A percentile compares a stretch with the other conserved stretches of the same genome.
Conservation (phyloP, 129 eudicot species). For the Chrysanthemum lavandulifolium region DNA sequence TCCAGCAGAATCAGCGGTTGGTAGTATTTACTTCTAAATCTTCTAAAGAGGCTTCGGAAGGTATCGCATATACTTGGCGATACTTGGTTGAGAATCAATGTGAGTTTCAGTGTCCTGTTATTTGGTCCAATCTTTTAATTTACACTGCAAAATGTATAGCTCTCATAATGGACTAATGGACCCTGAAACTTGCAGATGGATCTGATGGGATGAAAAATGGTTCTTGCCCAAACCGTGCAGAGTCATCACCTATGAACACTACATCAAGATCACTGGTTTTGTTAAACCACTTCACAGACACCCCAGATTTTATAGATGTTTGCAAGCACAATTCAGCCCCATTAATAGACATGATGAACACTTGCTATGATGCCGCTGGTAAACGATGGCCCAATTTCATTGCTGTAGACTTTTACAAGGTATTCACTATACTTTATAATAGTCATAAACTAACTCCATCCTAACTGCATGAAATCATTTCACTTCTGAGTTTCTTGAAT, state of each 20-base stretch:
- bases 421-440: constrained; percentile 24
- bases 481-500: background rate
- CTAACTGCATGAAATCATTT: background rate
- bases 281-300: constrained; percentile 72
- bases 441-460: background rate
- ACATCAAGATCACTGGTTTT: constrained; percentile 71
- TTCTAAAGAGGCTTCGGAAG: constrained; percentile 81
- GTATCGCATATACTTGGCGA: constrained; percentile 87
- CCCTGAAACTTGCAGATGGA: constrained; percentile 63
- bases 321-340: constrained; percentile 90
- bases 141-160: background rate
- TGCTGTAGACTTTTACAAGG: constrained; percentile 91
- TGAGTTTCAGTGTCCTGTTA: constrained; percentile 32
- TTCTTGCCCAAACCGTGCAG: constrained; percentile 89
- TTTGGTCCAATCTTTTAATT: background rate
- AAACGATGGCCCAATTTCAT: constrained; percentile 90
- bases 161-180: constrained; percentile 15
- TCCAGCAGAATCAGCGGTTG: constrained; percentile 66
- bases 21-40: constrained; percentile 87
- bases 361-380: constrained; percentile 67
- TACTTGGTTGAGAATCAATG: constrained; percentile 89
- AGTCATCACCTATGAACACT: constrained; percentile 71
- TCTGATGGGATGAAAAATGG: constrained; percentile 74
- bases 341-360: constrained; percentile 59
- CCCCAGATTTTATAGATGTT: constrained; percentile 61